Base-by-base conservation (phyloP, 805 yeast genomes). In the Blastobotrys parvus region DNA sequence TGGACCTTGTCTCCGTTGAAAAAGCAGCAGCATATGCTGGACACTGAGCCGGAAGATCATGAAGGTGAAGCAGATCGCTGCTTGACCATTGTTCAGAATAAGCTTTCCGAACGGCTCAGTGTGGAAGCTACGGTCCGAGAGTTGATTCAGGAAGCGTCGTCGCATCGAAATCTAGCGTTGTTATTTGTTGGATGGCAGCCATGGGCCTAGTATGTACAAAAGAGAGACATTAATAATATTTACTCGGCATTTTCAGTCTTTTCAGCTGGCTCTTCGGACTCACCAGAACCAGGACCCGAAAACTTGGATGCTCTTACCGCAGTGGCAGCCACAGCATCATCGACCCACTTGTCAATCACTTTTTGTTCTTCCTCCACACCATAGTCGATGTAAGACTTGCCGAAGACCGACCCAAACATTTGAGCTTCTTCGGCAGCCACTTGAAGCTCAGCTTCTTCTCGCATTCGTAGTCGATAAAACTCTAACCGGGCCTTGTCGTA, bases 401-500 rank as follows among this genome's bases (percentile, higher is more conserved):
- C 76, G 62, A 70, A 85, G 6, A 80, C 74, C 1, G 94, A 82
- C 17, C 97, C 97, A 58, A 70, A 78, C 94, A 92, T 81, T 44
- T 70, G 71, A 6, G 87, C 76, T 61, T 92, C 96, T 71, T 92
- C 98, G 47, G 71, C 72, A 3, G 85, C 75, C 2, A 90, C 71
- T 58, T 75, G 74, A 57, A 70, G 67, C 59, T 81, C 86, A 2
- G 85, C 69, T 55, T 89, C 95, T 57, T 84, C 82, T 46, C 82
- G 78, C 72, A 88, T 85, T 58, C 96, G 78, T 46, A 86, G 69
- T 52, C 82, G 74, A 62, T 92, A 92, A 60, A 86, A 92, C 64
- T 92, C 97, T 51, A 75, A 78, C 52, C 95, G 74, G 2, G 97
- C 87, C 56, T 77, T 75, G 56, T 86, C 90, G 59, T 90, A 92